Evolutionary conservation across 257 asterid species (phyloP).

Genomic region (Solanum bulbocastanum): DNA sequence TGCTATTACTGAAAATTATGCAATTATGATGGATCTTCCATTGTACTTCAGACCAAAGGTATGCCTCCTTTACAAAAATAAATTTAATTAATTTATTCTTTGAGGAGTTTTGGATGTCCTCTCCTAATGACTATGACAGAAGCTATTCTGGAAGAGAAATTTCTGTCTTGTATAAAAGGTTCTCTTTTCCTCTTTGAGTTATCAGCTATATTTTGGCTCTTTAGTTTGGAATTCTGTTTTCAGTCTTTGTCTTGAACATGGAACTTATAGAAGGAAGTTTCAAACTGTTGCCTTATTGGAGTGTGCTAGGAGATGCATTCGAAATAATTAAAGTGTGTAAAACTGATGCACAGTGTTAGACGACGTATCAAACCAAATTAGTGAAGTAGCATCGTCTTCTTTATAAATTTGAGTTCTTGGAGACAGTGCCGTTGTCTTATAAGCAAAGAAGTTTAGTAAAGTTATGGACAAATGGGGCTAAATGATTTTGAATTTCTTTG

Average conservation of each 20-base stretch:
- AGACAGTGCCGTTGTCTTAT: background rate
- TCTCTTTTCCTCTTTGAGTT: background rate
- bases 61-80: background rate
- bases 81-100: background rate
- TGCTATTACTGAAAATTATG: slow-evolving; percentile 96
- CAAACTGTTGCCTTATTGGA: background rate
- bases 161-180: background rate
- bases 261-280: background rate
- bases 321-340: background rate
- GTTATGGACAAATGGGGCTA: background rate
- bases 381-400: background rate
- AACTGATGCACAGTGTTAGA: background rate
- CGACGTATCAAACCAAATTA: background rate
- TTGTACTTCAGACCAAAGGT: slow-evolving; percentile 81
- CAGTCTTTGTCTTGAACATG: background rate
- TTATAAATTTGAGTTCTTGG: background rate
- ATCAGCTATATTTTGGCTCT: background rate
- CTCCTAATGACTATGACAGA: background rate
- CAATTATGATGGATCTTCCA: slow-evolving; percentile 91
- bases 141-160: background rate
- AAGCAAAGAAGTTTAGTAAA: background rate
- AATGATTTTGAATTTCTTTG: background rate
- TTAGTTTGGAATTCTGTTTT: background rate
- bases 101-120: background rate
- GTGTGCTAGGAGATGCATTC: background rate